Base-by-base conservation (phyloP, 805 yeast species). In the Candida peoriensis region DNA sequence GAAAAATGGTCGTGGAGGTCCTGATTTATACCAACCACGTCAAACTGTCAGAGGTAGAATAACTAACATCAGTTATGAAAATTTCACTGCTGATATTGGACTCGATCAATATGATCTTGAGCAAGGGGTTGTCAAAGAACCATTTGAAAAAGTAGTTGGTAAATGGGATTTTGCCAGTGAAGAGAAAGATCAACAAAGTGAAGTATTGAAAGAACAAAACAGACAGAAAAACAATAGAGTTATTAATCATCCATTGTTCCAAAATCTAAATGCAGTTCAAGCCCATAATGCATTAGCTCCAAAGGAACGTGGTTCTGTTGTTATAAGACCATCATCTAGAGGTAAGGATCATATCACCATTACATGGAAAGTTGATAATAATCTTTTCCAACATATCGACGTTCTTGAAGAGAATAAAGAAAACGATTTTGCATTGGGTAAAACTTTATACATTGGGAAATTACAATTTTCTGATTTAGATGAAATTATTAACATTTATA, bases 301-400 rank as follows among this genome's bases (percentile, higher is more conserved):
- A 17, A 74, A 82, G 55, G 75, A 80, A 28, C 81, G 89, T 44
- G 99, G 99, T 34, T 95, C 86, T 48, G 75, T 87, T 61, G 95
- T 93, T 15, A 83, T 93, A 37, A 75, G 99, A 47, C 99, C 97
- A 14, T 87, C 97, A 0, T 86, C 95, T 8, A 77, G 80, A 43
- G 98, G 98, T 28, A 70, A 74, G 30, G 84, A 86, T 43, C 96
- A 80, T 58, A 70, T 93, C 47, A 88, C 96, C 3, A 80, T 90
- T 27, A 90, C 99, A 0, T 93, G 97, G 97, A 93, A 93, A 57
- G 89, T 93, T 30, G 93, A 85, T 40, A 90, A 85, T 54, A 83
- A 81, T 55, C 63, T 90, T 42, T 93, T 82, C 63, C 97, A 93
- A 57, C 97, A 93, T 57, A 66, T 93, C 44, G 93, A 88, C 48